Base-by-base conservation (phyloP, 345 rosid species). In the Raphanus sativus region DNA sequence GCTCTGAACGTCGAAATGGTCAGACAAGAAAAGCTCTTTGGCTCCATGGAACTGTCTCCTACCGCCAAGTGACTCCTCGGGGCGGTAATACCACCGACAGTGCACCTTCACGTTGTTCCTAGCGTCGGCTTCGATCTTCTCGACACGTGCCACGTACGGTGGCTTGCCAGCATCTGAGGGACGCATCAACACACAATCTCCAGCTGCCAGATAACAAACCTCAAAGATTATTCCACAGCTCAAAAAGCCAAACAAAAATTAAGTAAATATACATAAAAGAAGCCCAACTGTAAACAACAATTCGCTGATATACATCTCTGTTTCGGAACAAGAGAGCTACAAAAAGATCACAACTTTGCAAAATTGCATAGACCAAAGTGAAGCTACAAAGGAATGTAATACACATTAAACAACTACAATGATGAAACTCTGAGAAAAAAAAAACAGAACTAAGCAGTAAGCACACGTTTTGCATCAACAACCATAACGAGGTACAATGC, bases 41-140 rank as follows among this genome's bases (percentile, higher is more conserved):
- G 94, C 91, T 50, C 97, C 97, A 74, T 91, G 97, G 74, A 89
- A 91, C 70, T 89, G 94, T 74, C 97, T 87, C 70, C 97, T 85
- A 45, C 97, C 97, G 59, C 97, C 97, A 48, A 89, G 82, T 4
- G 97, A 91, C 81, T 91, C 97, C 85, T 91, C 94, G 2, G 97
- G 97, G 6, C 94, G 89, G 70, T 91, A 91, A 62, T 91, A 91
- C 97, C 97, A 91, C 67, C 87, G 83, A 10, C 89, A 90, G 42
- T 86, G 91, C 61, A 91, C 92, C 77, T 89, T 91, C 66, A 89
- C 87, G 42, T 88, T 91, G 81, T 84, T 87, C 59, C 97, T 84
- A 10, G 87, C 87, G 77, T 91, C 97, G 1, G 90, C 91, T 83
- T 91, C 97, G 28, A 91, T 84, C 82, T 86, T 86, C 86, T 88